phyloP scores from a whole-genome alignment of 257 asterid species.

The Sherardia arvensis region DNA sequence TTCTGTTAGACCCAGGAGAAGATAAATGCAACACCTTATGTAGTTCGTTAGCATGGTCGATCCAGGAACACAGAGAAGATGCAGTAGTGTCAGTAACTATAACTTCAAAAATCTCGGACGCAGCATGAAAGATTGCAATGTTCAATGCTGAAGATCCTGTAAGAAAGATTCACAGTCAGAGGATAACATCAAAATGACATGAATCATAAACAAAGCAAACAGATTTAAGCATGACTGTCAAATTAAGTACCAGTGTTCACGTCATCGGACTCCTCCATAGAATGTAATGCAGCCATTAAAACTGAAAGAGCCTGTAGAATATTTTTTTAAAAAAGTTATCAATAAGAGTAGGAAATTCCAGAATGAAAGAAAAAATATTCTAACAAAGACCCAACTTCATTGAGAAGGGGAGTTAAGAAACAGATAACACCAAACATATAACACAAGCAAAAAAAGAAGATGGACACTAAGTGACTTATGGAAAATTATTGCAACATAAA shows the following conservation, averaged over 20 bases:
- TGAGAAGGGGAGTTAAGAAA: background rate
- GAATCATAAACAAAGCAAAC: constrained; percentile 10
- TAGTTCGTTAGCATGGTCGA: constrained; percentile 63
- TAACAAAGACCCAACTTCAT: background rate
- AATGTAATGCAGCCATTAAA: constrained; percentile 62
- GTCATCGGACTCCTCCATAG: constrained; percentile 70
- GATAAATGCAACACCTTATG: constrained; percentile 53
- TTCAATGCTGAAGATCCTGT: constrained; percentile 70
- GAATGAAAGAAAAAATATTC: constrained; percentile 1
- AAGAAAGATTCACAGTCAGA: constrained; percentile 14
- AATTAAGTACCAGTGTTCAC: constrained; percentile 41
- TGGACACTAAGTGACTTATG: background rate
- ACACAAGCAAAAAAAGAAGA: background rate
- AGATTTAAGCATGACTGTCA: constrained; percentile 8
- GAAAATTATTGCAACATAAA: no score
- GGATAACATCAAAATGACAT: constrained; percentile 1
- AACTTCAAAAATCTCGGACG: constrained; percentile 87
- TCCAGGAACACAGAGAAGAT: constrained; percentile 76
- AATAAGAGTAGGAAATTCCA: constrained; percentile 2
- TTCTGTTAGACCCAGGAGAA: constrained; percentile 72
- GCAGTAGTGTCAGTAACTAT: constrained; percentile 81
- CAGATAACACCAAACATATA: background rate
- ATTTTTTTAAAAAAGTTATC: constrained; percentile 11
- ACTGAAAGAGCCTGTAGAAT: constrained; percentile 66
- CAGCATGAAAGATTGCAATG: constrained; percentile 77